Evolutionary conservation across 345 rosid genomes (phyloP).

Genomic region (Hibiscus tridactylites): DNA sequence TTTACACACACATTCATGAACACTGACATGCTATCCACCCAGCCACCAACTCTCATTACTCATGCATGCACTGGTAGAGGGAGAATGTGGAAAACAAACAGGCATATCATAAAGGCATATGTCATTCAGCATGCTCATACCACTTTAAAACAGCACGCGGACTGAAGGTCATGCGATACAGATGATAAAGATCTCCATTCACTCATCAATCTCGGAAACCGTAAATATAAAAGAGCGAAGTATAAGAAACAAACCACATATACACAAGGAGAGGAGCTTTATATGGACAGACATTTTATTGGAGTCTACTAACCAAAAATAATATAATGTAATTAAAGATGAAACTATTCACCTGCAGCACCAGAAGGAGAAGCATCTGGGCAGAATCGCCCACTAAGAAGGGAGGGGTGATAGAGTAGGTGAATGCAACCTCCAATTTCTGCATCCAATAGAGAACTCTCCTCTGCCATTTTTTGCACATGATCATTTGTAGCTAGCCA

Average conservation of each 20-base stretch:
- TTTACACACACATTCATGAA: neutral
- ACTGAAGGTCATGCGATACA: neutral
- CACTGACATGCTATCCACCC: neutral
- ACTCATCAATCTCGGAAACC: neutral
- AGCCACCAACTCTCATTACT: neutral
- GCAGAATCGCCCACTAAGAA: slow-evolving; percentile 91
- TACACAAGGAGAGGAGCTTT: neutral
- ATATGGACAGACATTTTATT: neutral
- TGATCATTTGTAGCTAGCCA: slow-evolving; percentile 80
- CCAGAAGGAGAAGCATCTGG: slow-evolving; percentile 96
- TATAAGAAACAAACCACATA: neutral
- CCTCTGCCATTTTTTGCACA: slow-evolving; percentile 54
- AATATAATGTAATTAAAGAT: neutral
- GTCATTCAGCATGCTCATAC: neutral
- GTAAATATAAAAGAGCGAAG: neutral
- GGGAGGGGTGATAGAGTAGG: slow-evolving; percentile 83
- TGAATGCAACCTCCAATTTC: slow-evolving; percentile 84
- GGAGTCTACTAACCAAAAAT: neutral
- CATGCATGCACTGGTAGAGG: neutral
- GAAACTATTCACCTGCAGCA: slow-evolving; percentile 63
- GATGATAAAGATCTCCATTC: neutral
- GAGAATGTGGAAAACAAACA: neutral
- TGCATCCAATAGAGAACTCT: slow-evolving; percentile 74
- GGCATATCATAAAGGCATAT: neutral
- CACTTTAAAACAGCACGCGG: neutral